A percentile compares a stretch with the other conserved stretches of the same genome.
Conservation (phyloP, 2,329 filamentous ascomycete genomes). For the Trichophyton simii region DNA sequence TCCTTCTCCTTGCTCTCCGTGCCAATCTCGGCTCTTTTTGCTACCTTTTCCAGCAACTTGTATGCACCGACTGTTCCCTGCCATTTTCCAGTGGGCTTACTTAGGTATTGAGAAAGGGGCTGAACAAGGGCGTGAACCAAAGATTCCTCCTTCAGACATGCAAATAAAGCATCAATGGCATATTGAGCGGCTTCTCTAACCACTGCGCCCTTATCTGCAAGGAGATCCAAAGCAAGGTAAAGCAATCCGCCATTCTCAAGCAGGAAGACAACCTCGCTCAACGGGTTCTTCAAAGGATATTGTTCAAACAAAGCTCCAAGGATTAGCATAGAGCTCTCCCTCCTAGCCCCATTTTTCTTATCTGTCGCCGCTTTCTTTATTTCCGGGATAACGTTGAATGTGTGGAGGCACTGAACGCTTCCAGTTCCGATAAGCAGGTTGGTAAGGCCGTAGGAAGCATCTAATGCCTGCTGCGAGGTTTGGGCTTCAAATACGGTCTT, state of each 20-base stretch:
- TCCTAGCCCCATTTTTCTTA: constrained; percentile 78
- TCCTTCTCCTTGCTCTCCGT: constrained; percentile 77
- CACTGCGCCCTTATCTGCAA: constrained; percentile 79
- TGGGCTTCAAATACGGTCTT: constrained; percentile 56
- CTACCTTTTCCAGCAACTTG: constrained; percentile 79
- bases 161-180: constrained; percentile 78
- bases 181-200: constrained; percentile 90
- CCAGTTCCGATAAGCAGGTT: constrained; percentile 53
- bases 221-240: constrained; percentile 61
- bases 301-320: constrained; percentile 88
- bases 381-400: constrained; percentile 50
- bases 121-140: constrained; percentile 74
- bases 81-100: constrained; percentile 85
- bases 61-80: constrained; percentile 85
- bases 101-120: constrained; percentile 59
- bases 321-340: constrained; percentile 90
- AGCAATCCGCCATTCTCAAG: constrained; percentile 68
- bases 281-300: constrained; percentile 61
- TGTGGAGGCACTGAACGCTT: constrained; percentile 49
- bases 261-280: constrained; percentile 70
- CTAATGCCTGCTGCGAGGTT: constrained; percentile 56
- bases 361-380: constrained; percentile 70
- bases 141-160: constrained; percentile 65
- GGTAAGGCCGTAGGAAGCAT: constrained; percentile 53
- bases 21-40: constrained; percentile 81